Conservation (phyloP, 306 rosid species). For the Acmispon strigosus region DNA sequence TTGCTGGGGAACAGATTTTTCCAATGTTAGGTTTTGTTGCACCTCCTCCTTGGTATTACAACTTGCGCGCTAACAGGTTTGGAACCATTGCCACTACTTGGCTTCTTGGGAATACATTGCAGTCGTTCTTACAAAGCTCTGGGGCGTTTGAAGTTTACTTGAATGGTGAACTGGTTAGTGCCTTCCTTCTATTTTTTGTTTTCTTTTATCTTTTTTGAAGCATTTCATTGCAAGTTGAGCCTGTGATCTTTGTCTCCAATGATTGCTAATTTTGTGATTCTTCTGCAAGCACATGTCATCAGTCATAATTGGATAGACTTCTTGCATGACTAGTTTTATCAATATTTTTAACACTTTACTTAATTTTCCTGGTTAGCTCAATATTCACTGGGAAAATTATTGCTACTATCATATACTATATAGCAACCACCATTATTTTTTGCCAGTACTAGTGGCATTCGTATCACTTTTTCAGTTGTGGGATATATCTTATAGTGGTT, state of each 20-base stretch:
- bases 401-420: too few relatives aligned
- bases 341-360: not conserved
- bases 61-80: slow-evolving; percentile 66
- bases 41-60: slow-evolving; percentile 69
- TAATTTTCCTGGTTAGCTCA: too few relatives aligned
- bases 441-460: too few relatives aligned
- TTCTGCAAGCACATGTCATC: not conserved
- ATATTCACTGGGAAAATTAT: too few relatives aligned
- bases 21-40: slow-evolving; percentile 56
- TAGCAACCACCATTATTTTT: too few relatives aligned
- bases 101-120: slow-evolving; percentile 82
- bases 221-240: not conserved
- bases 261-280: not conserved
- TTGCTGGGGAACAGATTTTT: slow-evolving; percentile 72
- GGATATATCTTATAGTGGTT: too few relatives aligned
- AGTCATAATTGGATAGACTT: not conserved
- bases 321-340: not conserved
- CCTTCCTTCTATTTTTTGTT: not conserved
- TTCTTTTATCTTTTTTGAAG: not conserved
- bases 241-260: not conserved
- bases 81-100: slow-evolving; percentile 66
- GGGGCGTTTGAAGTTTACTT: slow-evolving; percentile 80
- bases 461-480: too few relatives aligned
- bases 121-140: slow-evolving; percentile 74
- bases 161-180: slow-evolving; percentile 75